Percentiles rank a stretch among this genome's conserved stretches.
phyloP scores from a whole-genome alignment of 257 asterid genomes.

The Linaria vulgaris region DNA sequence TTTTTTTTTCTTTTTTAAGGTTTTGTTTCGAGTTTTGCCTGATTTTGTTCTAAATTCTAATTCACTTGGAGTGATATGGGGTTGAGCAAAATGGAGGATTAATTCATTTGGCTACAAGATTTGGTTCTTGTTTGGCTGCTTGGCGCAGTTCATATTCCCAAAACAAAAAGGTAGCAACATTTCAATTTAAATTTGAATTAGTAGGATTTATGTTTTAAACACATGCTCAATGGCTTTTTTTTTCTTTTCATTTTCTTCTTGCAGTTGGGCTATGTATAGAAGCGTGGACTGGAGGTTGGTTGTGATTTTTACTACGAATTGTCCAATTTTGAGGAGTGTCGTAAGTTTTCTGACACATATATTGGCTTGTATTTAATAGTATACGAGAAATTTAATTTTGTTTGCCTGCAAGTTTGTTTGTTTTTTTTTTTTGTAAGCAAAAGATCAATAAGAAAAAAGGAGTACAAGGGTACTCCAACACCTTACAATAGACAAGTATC shows the following conservation, averaged over 20 bases:
- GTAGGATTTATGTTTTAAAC: background rate
- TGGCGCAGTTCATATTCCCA: background rate
- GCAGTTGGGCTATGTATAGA: too few relatives aligned
- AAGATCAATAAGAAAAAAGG: too few relatives aligned
- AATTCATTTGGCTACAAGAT: background rate
- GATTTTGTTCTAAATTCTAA: slow-evolving; percentile 2
- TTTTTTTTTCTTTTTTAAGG: too few relatives aligned
- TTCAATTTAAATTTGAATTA: background rate
- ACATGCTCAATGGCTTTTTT: background rate
- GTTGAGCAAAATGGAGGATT: background rate
- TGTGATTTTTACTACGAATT: slow-evolving; percentile 5
- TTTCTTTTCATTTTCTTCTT: background rate
- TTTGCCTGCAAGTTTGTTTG: background rate
- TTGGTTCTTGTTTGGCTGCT: background rate
- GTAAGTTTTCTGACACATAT: background rate
- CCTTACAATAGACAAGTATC: too few relatives aligned
- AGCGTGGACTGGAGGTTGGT: slow-evolving; percentile 1
- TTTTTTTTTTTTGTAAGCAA: too few relatives aligned
- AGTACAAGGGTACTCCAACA: too few relatives aligned
- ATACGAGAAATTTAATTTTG: too few relatives aligned
- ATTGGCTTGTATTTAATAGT: slow-evolving; percentile 10
- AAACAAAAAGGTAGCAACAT: background rate
- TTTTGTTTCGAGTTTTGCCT: background rate
- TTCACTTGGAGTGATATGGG: background rate
- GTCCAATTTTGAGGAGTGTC: slow-evolving; percentile 12